Evolutionary conservation across 2,329 filamentous ascomycete genomes (phyloP).

Genomic region (Aureobasidium sp.): DNA sequence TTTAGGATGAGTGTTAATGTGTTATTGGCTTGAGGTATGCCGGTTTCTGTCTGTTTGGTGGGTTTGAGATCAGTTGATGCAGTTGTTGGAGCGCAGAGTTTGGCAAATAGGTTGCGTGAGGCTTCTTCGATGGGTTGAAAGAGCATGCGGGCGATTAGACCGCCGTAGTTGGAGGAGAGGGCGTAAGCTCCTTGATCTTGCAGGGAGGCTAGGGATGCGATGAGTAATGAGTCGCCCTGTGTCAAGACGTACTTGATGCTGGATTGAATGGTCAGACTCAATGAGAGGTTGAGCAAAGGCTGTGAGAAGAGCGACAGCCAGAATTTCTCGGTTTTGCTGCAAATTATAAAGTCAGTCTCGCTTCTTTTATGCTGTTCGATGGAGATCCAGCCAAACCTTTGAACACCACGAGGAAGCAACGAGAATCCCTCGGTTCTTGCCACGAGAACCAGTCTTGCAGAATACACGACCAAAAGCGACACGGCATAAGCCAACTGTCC

Average conservation of each 20-base stretch:
- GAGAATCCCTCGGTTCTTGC: slow-evolving; percentile 59
- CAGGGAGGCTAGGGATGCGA: slow-evolving; percentile 69
- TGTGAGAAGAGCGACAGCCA: slow-evolving; percentile 58
- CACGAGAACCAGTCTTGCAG: slow-evolving; percentile 51
- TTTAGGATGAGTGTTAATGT: slow-evolving; percentile 61
- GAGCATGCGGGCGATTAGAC: slow-evolving; percentile 76
- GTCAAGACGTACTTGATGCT: slow-evolving; percentile 88
- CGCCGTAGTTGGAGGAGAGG: slow-evolving; percentile 86
- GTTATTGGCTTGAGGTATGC: neutral
- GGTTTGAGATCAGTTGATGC: no score
- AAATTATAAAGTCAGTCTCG: neutral
- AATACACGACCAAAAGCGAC: slow-evolving; percentile 64
- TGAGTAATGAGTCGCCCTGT: slow-evolving; percentile 85
- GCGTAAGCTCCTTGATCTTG: slow-evolving; percentile 86
- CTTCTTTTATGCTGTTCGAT: neutral
- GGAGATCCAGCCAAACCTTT: neutral
- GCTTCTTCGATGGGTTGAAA: slow-evolving; percentile 96
- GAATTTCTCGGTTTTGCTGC: slow-evolving; percentile 38
- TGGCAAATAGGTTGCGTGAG: slow-evolving; percentile 82
- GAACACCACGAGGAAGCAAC: slow-evolving; percentile 44
- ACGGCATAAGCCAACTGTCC: slow-evolving; percentile 75
- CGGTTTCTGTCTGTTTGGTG: slow-evolving; percentile 16
- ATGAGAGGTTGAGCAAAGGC: slow-evolving; percentile 63
- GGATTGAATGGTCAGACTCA: slow-evolving; percentile 82
- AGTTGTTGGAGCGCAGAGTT: slow-evolving; percentile 51